Evolutionary conservation across 371 early-diverging fungal species (phyloP), one percentile per base, ranked within the genome.

Genomic region (Mucor indicus): DNA sequence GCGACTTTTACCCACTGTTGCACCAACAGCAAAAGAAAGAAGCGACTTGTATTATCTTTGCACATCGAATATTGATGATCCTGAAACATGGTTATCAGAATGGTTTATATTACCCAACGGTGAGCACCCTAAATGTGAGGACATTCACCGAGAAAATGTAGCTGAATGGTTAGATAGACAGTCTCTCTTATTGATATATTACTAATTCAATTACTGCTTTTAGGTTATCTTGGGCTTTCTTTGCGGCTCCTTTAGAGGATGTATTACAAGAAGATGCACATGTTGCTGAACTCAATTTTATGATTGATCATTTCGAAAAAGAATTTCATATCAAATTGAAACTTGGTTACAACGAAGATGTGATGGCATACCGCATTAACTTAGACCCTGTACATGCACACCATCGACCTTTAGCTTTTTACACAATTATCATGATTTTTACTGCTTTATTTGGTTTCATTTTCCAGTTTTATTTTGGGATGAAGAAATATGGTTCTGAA

Each of bases 331-430:
- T 82, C 29, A 36, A 69, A 27, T 74, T 87, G 24, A 52, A 67
- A 25, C 53, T 63, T 7, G 84, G 84, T 1, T 78, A 74, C 48
- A 81, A 85, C 50, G 77, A 73, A 23, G 63, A 79, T 3, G 50
- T 84, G n/a, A 47, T 66, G 16, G 70, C 82, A 4, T 71, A 80
- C 45, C 76, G 81, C 1, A 63, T 86, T 29, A 78, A 71, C 15
- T 69, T 82, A 27, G 86, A 88, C 44, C 81, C 84, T 2, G 75
- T 88, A 13, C 69, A 79, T 29, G 86, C 88, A n/a, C 69, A 76
- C 39, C 81, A 80, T 43, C 77, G 84, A 13, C 86, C 88, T 4
- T 64, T 86, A 31, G 58, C 70, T 12, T 72, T 85, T 35, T 88
- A 88, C 49, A 44, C 65, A 11, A 50, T 75, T 40, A 64, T 72